Percentiles rank a stretch among this genome's conserved stretches.
These are phyloP conservation scores for Fraxinus cuspidata DNA, from an alignment of 257 asterid species.

Conservation along the genomic window DNA sequence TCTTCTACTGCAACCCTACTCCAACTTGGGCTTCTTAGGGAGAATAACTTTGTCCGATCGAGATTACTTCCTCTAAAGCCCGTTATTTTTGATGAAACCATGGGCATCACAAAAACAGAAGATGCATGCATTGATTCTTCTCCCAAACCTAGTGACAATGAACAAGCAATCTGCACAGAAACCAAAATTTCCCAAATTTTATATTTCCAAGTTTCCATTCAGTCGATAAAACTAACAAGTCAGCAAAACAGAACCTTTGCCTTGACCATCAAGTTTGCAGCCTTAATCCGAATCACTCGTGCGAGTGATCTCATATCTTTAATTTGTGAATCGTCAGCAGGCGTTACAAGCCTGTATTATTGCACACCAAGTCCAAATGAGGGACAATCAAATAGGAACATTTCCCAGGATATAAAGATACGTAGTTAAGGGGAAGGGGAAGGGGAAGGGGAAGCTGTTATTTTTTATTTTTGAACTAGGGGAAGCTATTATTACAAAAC, in stretches of 20 bases:
- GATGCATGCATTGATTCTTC: conserved; percentile 81
- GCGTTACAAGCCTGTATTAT: conserved; percentile 47
- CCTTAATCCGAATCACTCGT: conserved; percentile 49
- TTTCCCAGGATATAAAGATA: neutral
- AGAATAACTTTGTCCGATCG: conserved; percentile 55
- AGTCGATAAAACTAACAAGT: conserved; percentile 14
- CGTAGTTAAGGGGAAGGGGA: neutral
- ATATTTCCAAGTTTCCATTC: conserved; percentile 12
- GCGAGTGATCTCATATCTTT: conserved; percentile 63
- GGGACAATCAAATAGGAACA: conserved; percentile 12
- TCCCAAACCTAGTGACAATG: conserved; percentile 74
- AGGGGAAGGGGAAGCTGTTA: conserved; percentile 11
- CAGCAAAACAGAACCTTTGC: conserved; percentile 57
- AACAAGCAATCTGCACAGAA: conserved; percentile 70
- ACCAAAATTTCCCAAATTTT: conserved; percentile 16
- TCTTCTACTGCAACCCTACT: conserved; percentile 53
- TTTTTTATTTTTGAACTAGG: neutral
- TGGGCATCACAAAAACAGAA: conserved; percentile 90
- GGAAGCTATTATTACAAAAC: neutral
- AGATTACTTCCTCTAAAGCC: conserved; percentile 75
- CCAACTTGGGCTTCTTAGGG: conserved; percentile 68
- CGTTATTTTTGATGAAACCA: conserved; percentile 84
- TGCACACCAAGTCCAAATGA: conserved; percentile 11
- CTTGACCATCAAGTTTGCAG: conserved; percentile 55
- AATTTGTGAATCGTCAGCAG: conserved; percentile 64